Conservation (phyloP, 352 stramenopile species). For the Globisporangium yorkense region DNA sequence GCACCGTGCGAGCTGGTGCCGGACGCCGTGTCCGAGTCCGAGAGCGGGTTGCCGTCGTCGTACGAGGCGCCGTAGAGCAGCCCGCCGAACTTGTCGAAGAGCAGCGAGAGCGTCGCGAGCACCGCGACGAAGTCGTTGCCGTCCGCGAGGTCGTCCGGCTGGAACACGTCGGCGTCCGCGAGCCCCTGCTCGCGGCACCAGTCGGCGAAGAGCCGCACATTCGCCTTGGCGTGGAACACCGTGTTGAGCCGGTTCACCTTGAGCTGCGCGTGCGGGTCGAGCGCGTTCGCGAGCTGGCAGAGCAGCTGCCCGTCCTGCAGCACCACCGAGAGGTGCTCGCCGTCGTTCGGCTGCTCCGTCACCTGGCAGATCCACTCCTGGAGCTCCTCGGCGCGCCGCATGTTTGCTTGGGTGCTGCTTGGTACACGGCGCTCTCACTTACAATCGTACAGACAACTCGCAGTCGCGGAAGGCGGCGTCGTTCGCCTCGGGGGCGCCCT, state of each 20-base stretch:
- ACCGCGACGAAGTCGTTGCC: conserved; percentile 54
- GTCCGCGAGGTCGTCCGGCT: conserved; percentile 74
- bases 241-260: conserved; percentile 88
- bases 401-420: conserved; percentile 6
- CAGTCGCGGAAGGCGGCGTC: too few relatives aligned
- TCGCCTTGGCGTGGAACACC: conserved; percentile 84
- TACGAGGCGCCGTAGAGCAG: conserved; percentile 27
- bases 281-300: conserved; percentile 77
- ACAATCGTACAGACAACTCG: too few relatives aligned
- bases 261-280: conserved; percentile 67
- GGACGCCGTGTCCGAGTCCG: conserved; percentile 60
- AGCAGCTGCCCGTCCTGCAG: conserved; percentile 84
- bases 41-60: conserved; percentile 45
- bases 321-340: conserved; percentile 77
- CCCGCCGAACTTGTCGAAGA: conserved; percentile 78
- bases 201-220: conserved; percentile 77
- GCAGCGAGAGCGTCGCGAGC: conserved; percentile 71
- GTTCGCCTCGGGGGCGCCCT: too few relatives aligned
- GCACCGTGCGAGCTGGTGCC: conserved; percentile 47
- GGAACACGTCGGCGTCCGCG: conserved; percentile 68
- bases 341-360: conserved; percentile 58
- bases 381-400: conserved; percentile 75
- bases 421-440: too few relatives aligned
- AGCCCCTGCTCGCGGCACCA: conserved; percentile 73
- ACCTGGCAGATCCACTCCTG: conserved; percentile 83